Percentiles rank a stretch among this genome's conserved stretches.
Conservation (phyloP, 2,329 filamentous ascomycete genomes). For the Colletotrichum truncatum region DNA sequence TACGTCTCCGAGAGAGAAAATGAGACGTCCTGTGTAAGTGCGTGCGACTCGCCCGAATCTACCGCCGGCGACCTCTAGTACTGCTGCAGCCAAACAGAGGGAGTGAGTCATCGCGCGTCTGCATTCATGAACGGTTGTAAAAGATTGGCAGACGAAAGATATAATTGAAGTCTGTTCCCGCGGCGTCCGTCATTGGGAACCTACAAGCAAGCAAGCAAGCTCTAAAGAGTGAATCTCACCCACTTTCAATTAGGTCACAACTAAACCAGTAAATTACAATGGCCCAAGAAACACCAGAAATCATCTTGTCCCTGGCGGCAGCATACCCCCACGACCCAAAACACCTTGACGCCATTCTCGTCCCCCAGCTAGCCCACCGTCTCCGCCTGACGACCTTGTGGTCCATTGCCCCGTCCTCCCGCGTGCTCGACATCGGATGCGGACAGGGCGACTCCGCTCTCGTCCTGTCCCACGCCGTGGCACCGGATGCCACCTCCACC, state of each 20-base stretch:
- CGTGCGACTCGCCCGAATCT: too few relatives aligned
- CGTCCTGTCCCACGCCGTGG: constrained; percentile 22
- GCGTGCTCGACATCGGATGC: constrained; percentile 31
- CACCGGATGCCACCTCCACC: background rate
- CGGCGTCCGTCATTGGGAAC: too few relatives aligned
- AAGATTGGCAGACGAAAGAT: too few relatives aligned
- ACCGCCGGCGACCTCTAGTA: too few relatives aligned
- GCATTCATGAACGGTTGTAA: too few relatives aligned
- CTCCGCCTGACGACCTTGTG: constrained; percentile 23
- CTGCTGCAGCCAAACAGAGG: too few relatives aligned
- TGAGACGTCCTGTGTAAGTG: too few relatives aligned
- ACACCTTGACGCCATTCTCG: constrained; percentile 8
- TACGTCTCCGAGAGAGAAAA: too few relatives aligned
- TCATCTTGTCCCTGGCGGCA: constrained; percentile 3
- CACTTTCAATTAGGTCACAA: background rate
- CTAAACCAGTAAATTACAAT: background rate
- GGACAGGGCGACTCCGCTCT: constrained; percentile 29
- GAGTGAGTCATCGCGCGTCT: too few relatives aligned
- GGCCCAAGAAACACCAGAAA: constrained; percentile 1
- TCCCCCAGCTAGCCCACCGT: constrained; percentile 25
- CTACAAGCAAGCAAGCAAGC: too few relatives aligned
- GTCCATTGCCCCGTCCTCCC: constrained; percentile 20
- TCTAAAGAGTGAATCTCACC: too few relatives aligned
- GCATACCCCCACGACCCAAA: constrained; percentile 19
- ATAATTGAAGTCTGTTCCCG: too few relatives aligned